These are phyloP conservation scores for Thymus mandschuricus DNA, from an alignment of 257 asterid species.

Conservation along the genomic window DNA sequence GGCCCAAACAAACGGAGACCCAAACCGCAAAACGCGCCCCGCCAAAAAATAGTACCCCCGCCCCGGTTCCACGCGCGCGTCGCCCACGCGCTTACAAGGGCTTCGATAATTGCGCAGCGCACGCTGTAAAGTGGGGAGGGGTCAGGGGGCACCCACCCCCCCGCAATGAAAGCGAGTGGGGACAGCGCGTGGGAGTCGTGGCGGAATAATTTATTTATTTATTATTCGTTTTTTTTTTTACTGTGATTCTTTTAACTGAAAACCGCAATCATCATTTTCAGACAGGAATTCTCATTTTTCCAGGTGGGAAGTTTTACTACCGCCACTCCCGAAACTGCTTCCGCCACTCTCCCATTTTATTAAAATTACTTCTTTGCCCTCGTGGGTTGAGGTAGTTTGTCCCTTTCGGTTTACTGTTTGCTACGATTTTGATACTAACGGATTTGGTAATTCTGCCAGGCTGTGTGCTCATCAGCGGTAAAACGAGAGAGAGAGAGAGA, in stretches of 20 bases:
- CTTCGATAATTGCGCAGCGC: conserved; percentile 43
- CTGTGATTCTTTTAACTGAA: conserved; percentile 9
- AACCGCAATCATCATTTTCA: conserved; percentile 38
- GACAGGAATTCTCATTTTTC: conserved; percentile 23
- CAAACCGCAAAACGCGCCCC: conserved; percentile 42
- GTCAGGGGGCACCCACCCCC: conserved; percentile 23
- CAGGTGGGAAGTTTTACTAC: conserved; percentile 15
- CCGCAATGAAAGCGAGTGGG: conserved; percentile 45
- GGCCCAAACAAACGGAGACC: conserved; percentile 26
- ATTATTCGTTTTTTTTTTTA: too few species aligned
- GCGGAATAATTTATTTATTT: conserved; percentile 5
- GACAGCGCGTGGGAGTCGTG: conserved; percentile 64
- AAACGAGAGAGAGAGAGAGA: not conserved
- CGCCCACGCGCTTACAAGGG: conserved; percentile 46
- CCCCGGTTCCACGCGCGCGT: conserved; percentile 37
- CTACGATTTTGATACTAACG: too few species aligned
- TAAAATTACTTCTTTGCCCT: not conserved
- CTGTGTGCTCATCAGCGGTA: not conserved
- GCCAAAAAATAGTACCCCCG: conserved; percentile 23
- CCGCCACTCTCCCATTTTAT: conserved; percentile 7
- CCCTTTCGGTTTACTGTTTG: not conserved
- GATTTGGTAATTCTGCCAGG: not conserved
- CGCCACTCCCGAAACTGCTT: conserved; percentile 25
- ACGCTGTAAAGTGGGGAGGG: conserved; percentile 32
- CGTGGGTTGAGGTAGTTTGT: not conserved